Percentiles rank a stretch among this genome's conserved stretches.
Evolutionary conservation across 768 basidiomycete genomes (phyloP).

Genomic region (Rhizopogon vesiculosus): DNA sequence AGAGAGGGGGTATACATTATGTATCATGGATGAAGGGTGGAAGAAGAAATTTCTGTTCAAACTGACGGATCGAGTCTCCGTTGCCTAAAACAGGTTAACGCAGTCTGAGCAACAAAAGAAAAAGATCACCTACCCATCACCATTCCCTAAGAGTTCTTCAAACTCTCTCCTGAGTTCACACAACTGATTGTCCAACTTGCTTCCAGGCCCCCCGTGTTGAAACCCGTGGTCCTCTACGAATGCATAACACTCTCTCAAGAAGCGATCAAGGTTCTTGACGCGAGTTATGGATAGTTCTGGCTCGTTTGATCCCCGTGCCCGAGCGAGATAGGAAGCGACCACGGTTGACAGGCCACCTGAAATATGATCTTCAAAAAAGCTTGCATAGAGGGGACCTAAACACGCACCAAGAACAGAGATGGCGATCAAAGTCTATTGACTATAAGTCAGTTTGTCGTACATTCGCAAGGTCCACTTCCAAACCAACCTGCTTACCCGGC

Average conservation of each 20-base stretch:
- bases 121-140: constrained; percentile 13
- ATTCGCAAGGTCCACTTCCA: not conserved
- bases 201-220: constrained; percentile 7
- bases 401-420: constrained; percentile 35
- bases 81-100: constrained; percentile 7
- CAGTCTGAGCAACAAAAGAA: not conserved
- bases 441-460: not conserved
- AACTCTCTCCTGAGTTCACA: constrained; percentile 14
- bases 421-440: constrained; percentile 29
- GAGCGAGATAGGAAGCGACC: constrained; percentile 69
- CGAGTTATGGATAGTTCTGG: constrained; percentile 58
- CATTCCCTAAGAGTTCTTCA: constrained; percentile 24
- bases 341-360: constrained; percentile 63
- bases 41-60: constrained; percentile 3
- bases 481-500: constrained; percentile 35
- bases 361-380: not conserved
- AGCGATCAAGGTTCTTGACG: constrained; percentile 59
- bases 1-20: not conserved
- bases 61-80: constrained; percentile 12
- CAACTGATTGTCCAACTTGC: constrained; percentile 7
- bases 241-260: constrained; percentile 54
- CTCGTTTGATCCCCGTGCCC: constrained; percentile 63
- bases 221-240: constrained; percentile 57
- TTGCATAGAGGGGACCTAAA: not conserved
- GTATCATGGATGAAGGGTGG: not conserved